These are phyloP conservation scores for Penicillium sp. DNA, from an alignment of 2,329 filamentous ascomycete species.

Conservation along the genomic window DNA sequence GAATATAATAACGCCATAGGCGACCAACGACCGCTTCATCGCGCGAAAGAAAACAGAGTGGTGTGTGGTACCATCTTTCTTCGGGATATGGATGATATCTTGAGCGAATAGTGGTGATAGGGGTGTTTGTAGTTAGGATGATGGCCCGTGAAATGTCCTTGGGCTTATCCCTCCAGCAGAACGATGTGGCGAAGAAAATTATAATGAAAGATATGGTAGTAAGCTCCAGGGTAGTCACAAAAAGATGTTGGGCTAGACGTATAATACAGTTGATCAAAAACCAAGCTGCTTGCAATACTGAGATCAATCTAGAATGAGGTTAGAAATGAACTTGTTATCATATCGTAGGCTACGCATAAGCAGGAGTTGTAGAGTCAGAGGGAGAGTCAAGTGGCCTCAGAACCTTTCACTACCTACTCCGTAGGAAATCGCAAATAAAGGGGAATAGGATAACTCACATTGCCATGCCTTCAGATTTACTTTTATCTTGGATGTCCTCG, in stretches of 20 bases:
- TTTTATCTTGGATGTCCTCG: conserved; percentile 7
- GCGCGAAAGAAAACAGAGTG: conserved; percentile 6
- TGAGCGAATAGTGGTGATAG: neutral
- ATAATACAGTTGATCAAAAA: conserved; percentile 6
- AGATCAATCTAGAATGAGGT: conserved; percentile 1
- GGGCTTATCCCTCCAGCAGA: conserved; percentile 9
- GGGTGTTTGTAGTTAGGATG: neutral
- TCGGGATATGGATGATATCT: neutral
- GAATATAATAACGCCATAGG: conserved; percentile 10
- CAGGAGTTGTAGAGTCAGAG: neutral
- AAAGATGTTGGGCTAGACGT: neutral
- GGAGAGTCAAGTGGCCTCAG: neutral
- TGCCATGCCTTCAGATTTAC: conserved; percentile 8
- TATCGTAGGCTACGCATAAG: neutral
- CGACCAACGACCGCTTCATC: conserved; percentile 3
- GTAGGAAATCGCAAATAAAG: neutral
- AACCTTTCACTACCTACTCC: neutral
- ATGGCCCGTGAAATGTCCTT: neutral
- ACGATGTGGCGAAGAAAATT: conserved; percentile 9
- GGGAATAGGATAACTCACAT: neutral
- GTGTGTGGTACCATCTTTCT: conserved; percentile 9
- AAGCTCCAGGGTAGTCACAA: conserved; percentile 11
- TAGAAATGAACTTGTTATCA: neutral
- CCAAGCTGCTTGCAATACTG: conserved; percentile 2
- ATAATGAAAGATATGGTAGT: conserved; percentile 12